Evolutionary conservation across 441 rosid species (phyloP).

Genomic region (Dalechampia spathulata): DNA sequence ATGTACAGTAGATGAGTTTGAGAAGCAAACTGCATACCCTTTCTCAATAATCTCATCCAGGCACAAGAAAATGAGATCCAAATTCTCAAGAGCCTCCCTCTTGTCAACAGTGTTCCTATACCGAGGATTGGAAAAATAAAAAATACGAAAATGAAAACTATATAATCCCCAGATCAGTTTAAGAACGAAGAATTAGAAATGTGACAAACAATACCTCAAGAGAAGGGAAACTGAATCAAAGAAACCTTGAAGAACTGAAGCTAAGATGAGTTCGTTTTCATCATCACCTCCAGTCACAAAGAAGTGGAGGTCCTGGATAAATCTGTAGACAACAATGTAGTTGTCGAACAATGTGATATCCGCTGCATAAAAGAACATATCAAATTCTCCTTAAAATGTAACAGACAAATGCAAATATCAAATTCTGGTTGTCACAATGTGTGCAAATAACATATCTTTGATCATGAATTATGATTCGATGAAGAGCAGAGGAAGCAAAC

Average conservation of each 20-base stretch:
- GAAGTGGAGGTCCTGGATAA: constrained; percentile 62
- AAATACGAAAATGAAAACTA: constrained; percentile 2
- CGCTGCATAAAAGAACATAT: constrained; percentile 31
- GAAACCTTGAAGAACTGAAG: constrained; percentile 84
- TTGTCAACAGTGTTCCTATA: constrained; percentile 76
- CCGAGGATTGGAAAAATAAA: constrained; percentile 8
- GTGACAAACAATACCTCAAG: constrained; percentile 45
- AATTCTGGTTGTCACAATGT: too few relatives aligned
- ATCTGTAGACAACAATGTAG: constrained; percentile 48
- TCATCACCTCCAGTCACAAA: constrained; percentile 62
- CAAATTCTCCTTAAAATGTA: not conserved
- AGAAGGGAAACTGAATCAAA: constrained; percentile 74
- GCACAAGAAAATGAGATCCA: constrained; percentile 78
- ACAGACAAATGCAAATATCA: not conserved
- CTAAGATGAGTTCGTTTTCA: constrained; percentile 80
- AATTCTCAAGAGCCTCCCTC: constrained; percentile 82
- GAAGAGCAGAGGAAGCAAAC: too few relatives aligned
- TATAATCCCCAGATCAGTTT: not conserved
- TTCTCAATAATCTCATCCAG: constrained; percentile 90
- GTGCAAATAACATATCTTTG: too few relatives aligned
- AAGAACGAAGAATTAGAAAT: not conserved
- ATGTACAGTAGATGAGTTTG: not conserved
- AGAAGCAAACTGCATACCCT: constrained; percentile 42
- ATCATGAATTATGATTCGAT: too few relatives aligned
- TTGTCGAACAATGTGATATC: constrained; percentile 54